Evolutionary conservation across 768 basidiomycete genomes (phyloP).

Genomic region (Saitozyma podzolica): DNA sequence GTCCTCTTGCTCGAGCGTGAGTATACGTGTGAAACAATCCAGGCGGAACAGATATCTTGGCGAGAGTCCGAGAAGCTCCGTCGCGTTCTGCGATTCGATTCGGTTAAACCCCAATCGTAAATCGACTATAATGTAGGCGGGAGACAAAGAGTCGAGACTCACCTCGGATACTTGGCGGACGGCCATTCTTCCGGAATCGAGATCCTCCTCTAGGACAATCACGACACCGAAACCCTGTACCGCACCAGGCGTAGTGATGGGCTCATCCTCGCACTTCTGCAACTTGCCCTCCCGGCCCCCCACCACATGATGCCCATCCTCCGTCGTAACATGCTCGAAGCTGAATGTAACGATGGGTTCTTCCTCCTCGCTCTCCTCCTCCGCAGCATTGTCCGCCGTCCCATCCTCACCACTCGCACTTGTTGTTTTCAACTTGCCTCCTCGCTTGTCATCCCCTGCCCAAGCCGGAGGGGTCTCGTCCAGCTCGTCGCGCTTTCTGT

Average conservation of each 20-base stretch:
- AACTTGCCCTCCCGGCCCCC: constrained; percentile 69
- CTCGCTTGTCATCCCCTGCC: too few species aligned
- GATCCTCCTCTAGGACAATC: constrained; percentile 66
- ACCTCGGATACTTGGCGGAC: constrained; percentile 82
- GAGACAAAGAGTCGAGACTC: too few species aligned
- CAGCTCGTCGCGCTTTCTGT: background rate
- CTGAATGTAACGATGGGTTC: constrained; percentile 61
- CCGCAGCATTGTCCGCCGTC: constrained; percentile 5
- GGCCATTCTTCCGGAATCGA: constrained; percentile 59
- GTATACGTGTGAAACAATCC: constrained; percentile 69
- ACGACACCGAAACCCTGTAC: constrained; percentile 80
- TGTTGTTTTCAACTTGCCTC: too few species aligned
- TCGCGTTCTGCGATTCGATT: constrained; percentile 69
- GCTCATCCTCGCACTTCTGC: constrained; percentile 76
- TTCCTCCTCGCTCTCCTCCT: too few species aligned
- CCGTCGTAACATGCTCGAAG: constrained; percentile 67
- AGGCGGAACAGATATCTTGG: constrained; percentile 70
- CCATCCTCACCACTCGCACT: constrained; percentile 3
- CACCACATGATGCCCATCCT: constrained; percentile 69
- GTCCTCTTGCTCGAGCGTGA: constrained; percentile 67
- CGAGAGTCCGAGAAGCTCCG: constrained; percentile 71
- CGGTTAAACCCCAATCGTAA: too few species aligned
- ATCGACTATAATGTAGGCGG: too few species aligned
- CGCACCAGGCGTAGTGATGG: constrained; percentile 77
- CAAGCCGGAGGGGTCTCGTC: background rate